Percentiles rank a stretch among this genome's conserved stretches.
Evolutionary conservation across 208 protist species (phyloP).

Genomic region (Phytomonas serpens): DNA sequence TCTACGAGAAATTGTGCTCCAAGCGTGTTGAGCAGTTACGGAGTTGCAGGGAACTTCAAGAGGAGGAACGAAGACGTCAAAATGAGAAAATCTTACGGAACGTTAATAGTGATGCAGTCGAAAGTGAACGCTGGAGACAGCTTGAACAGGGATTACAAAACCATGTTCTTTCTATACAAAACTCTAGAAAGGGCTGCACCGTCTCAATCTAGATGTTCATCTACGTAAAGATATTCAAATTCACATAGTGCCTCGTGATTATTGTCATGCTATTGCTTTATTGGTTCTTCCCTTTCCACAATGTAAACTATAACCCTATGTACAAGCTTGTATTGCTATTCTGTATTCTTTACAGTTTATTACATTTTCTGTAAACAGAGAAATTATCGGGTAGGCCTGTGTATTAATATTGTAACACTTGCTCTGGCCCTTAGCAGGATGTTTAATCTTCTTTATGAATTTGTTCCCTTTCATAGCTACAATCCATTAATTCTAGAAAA

Average conservation of each 20-base stretch:
- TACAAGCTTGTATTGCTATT: neutral
- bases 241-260: neutral
- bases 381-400: neutral
- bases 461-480: neutral
- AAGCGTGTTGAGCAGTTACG: conserved; percentile 25
- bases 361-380: neutral
- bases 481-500: neutral
- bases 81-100: conserved; percentile 58
- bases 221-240: neutral
- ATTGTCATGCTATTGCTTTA: neutral
- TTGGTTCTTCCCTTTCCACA: neutral
- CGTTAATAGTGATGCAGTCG: conserved; percentile 45
- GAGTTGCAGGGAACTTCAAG: conserved; percentile 18
- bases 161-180: neutral
- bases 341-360: neutral
- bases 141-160: conserved; percentile 42
- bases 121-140: conserved; percentile 62
- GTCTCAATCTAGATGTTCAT: neutral
- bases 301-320: neutral
- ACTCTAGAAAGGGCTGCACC: neutral
- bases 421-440: neutral
- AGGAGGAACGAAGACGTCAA: conserved; percentile 35
- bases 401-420: neutral
- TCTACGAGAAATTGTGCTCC: conserved; percentile 39
- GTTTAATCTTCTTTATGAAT: neutral